phyloP scores from a whole-genome alignment of 345 rosid genomes.

The Eucalyptus victrix region DNA sequence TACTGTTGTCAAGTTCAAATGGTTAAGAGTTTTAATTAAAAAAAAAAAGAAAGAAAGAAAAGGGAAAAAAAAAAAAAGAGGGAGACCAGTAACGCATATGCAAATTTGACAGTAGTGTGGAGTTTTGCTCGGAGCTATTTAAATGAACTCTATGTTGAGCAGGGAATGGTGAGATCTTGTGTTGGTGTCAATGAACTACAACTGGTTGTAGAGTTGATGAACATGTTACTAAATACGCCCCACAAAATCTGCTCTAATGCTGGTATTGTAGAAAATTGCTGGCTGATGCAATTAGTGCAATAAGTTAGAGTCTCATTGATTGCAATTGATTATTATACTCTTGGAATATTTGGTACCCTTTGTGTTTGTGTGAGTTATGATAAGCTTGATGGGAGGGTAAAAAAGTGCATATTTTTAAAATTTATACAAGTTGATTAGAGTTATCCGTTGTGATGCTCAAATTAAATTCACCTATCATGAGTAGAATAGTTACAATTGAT shows the following conservation, averaged over 20 bases:
- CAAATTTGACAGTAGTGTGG: neutral
- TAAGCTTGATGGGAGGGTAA: neutral
- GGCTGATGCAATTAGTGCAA: neutral
- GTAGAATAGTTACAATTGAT: neutral
- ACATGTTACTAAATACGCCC: neutral
- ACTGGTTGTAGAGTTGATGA: neutral
- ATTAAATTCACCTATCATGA: neutral
- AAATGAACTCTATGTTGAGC: neutral
- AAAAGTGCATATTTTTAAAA: neutral
- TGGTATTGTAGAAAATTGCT: neutral
- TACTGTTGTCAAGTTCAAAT: neutral
- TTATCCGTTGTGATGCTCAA: neutral
- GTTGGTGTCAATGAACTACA: neutral
- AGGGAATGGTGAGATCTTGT: neutral
- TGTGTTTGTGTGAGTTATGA: neutral
- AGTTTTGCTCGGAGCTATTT: neutral
- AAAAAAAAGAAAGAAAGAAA: neutral
- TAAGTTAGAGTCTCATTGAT: neutral
- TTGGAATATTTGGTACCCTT: neutral
- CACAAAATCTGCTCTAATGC: neutral
- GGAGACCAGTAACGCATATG: too few relatives aligned
- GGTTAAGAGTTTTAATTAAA: neutral
- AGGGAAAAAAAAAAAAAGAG: fast-evolving
- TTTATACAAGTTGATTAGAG: neutral
- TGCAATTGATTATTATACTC: neutral